phyloP scores from a whole-genome alignment of 208 protist species.

The Trypanosoma grayi region DNA sequence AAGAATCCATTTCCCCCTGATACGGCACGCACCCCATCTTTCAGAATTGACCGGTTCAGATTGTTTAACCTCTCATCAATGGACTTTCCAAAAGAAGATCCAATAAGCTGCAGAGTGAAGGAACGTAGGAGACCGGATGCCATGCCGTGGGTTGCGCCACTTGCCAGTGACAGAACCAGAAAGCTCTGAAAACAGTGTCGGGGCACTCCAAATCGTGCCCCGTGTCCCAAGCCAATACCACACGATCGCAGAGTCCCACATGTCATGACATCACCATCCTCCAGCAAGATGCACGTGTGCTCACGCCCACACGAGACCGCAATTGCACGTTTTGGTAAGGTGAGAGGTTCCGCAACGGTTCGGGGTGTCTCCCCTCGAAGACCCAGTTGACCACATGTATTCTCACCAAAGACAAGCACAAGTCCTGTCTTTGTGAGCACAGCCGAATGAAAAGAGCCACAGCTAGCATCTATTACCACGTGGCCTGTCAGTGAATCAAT shows the following conservation, averaged over 20 bases:
- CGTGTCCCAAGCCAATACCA: constrained; percentile 48
- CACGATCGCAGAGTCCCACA: constrained; percentile 45
- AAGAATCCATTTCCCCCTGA: constrained; percentile 52
- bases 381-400: constrained; percentile 61
- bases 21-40: constrained; percentile 37
- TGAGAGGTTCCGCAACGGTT: constrained; percentile 28
- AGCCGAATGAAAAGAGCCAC: constrained; percentile 54
- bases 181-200: constrained; percentile 53
- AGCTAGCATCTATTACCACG: constrained; percentile 55
- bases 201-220: constrained; percentile 31
- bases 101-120: constrained; percentile 35
- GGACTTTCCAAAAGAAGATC: constrained; percentile 21
- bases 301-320: constrained; percentile 48
- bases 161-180: constrained; percentile 43
- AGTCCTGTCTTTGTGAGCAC: constrained; percentile 53
- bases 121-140: constrained; percentile 40
- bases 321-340: constrained; percentile 49
- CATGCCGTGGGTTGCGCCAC: constrained; percentile 37
- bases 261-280: constrained; percentile 69
- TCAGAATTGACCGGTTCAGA: constrained; percentile 35
- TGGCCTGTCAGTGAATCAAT: constrained; percentile 42
- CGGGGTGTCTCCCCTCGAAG: constrained; percentile 25
- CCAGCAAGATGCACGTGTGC: constrained; percentile 64
- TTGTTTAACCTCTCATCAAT: constrained; percentile 27
- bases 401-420: constrained; percentile 77